Base-by-base conservation (phyloP, 2,329 filamentous ascomycete genomes). In the Paecilomyces variotii region DNA sequence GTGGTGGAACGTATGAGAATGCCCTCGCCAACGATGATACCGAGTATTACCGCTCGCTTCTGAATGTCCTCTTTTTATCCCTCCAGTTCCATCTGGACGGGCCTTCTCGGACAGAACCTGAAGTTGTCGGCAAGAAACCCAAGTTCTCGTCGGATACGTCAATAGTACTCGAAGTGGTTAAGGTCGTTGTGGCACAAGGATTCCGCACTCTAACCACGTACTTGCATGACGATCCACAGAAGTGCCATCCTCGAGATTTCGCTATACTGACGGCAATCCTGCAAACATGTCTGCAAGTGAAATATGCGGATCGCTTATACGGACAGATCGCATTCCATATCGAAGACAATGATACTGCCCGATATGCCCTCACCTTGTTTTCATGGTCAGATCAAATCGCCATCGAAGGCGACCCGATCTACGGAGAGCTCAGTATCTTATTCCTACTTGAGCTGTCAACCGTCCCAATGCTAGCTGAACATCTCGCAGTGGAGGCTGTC, bases 361-460 rank as follows among this genome's bases (percentile, higher is more conserved):
- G 93, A 67, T 89, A 91, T 61, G 92, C 91, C 0, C 87, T 88
- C 4, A 91, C 89, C 34, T 82, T 99, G 4, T 97, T 93, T 74
- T 96, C 91, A 0, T 99, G 94, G 94, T 85, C 93, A 3, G 91
- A 97, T 72, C 86, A 87, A 64, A 81, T 97, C 26, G 84, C 88
- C 0, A 82, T 88, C 35, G 83, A 88, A 58, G 85, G 87, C 28
- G 93, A 97, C 69, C 93, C 94, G 0, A 80, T 97, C 30, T 97
- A 97, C 72, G 94, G 92, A 63, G 92, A 97, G 70, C 83, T 97
- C n/a, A 90, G 89, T 67, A 82, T 96, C 49, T 82, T 92, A 27
- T 95, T 97, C 74, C 81, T 99, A 12, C 84, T 96, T 25, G 90
- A 96, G 64, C 82, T 99, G 11, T 96, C 92, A 1, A 87, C 85